A percentile compares a stretch with the other conserved stretches of the same genome.
These are phyloP conservation scores for Oropetium thomaeum DNA, from an alignment of 176 grass and related monocot genomes.

Conservation along the genomic window DNA sequence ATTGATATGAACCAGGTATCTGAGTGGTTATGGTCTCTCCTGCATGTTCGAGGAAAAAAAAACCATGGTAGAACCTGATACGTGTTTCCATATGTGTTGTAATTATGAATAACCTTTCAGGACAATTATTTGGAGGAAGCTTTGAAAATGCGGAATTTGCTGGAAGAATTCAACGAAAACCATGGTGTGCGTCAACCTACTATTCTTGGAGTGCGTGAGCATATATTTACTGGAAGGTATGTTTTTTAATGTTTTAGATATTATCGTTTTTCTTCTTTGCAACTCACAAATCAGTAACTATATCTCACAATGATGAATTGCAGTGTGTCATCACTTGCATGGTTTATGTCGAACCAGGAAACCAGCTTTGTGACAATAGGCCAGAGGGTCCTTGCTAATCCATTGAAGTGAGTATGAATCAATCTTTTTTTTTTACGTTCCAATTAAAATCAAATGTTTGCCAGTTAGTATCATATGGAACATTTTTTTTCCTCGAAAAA, in stretches of 20 bases:
- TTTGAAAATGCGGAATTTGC: slow-evolving; percentile 92
- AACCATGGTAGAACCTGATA: neutral
- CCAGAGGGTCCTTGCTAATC: slow-evolving; percentile 86
- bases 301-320: slow-evolving; percentile 35
- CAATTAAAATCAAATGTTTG: slow-evolving; percentile 5
- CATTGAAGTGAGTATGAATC: slow-evolving; percentile 75
- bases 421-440: neutral
- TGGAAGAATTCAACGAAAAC: slow-evolving; percentile 95
- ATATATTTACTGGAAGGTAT: slow-evolving; percentile 97
- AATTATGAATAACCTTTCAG: slow-evolving; percentile 48
- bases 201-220: slow-evolving; percentile 98
- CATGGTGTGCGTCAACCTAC: slow-evolving; percentile 80
- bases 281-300: slow-evolving; percentile 27
- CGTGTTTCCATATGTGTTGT: slow-evolving; percentile 22
- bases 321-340: slow-evolving; percentile 96
- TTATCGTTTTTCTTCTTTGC: slow-evolving; percentile 1
- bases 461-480: slow-evolving; percentile 14
- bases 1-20: slow-evolving; percentile 98
- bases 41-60: too few species aligned
- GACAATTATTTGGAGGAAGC: slow-evolving; percentile 99
- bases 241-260: slow-evolving; percentile 15
- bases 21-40: slow-evolving; percentile 27
- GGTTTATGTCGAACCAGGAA: slow-evolving; percentile 97
- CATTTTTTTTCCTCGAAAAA: too few species aligned
- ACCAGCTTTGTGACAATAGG: slow-evolving; percentile 98